Base-by-base conservation (phyloP, 2,329 filamentous ascomycete genomes). In the Lachnellula occidentalis region DNA sequence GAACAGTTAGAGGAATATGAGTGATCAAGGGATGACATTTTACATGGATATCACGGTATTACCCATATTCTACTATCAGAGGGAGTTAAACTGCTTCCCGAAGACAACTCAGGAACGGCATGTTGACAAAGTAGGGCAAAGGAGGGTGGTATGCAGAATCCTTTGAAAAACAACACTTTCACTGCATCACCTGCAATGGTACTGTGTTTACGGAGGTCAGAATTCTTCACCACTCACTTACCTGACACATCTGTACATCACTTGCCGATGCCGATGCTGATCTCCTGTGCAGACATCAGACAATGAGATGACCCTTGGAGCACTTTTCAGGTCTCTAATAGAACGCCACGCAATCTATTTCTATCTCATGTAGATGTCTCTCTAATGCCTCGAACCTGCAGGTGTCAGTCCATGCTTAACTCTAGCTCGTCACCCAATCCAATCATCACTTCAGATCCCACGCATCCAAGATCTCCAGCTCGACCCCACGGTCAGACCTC, bases 401-500 rank as follows among this genome's bases (percentile, higher is more conserved):
- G 6, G 7, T 17, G 15, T 19, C 14, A 34, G 24, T 48, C n/a
- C 45, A 48, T n/a, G 15, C 45, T 11, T 17, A 21, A 17, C 12
- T 36, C 31, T 15, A 48, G n/a, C 12, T 46, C 21, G 3, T 31
- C 37, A 41, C 31, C 21, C 34, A 48, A 11, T 36, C 27, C 48
- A 42, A 55, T 60, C 53, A 57, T 41, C 11, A 19, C 41, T 61
- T 52, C 24, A 53, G 9, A 51, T 59, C 55, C 50, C 58, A 47
- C 9, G 64, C 61, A 51, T 67, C 56, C 2, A 50, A 57, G 42
- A 70, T 64, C 50, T 69, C 66, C 47, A 70, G 57, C 55, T 60
- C 61, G 9, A 62, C 63, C 37, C 62, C 72, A 67, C 34, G 77
- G 76, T 59, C 78, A 70, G 49, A 55, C 65, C 49, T 52, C 12